Conservation (phyloP, 768 basidiomycete genomes). For the Tulasnella sp. region DNA sequence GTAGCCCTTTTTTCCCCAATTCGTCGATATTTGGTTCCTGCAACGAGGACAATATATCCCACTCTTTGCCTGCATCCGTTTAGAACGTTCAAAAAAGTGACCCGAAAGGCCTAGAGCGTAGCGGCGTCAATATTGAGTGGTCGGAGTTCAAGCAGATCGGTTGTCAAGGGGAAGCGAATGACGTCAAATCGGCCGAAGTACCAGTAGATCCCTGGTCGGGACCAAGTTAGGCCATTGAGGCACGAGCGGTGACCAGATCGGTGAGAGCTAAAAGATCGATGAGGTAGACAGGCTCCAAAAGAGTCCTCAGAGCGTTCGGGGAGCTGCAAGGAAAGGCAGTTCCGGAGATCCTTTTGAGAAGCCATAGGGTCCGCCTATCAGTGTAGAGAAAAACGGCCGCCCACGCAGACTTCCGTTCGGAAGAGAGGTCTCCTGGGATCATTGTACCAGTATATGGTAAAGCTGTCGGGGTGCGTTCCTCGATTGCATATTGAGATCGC, state of each 20-base stretch:
- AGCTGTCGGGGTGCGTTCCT: neutral
- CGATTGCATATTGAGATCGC: neutral
- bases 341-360: constrained; percentile 25
- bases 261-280: constrained; percentile 16
- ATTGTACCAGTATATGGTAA: constrained; percentile 15
- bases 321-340: constrained; percentile 16
- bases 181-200: constrained; percentile 16
- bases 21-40: neutral
- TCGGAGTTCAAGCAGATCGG: neutral
- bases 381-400: neutral
- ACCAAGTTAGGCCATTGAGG: neutral
- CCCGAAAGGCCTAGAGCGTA: neutral
- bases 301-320: constrained; percentile 14
- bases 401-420: neutral
- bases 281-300: constrained; percentile 15
- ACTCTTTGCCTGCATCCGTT: neutral
- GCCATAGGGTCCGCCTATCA: constrained; percentile 8
- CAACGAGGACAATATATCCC: constrained; percentile 12
- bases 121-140: neutral
- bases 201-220: neutral
- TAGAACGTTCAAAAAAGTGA: neutral
- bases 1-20: too few relatives aligned
- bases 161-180: neutral
- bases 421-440: neutral
- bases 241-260: constrained; percentile 24